Conservation (phyloP, 345 rosid species). For the Mangifera indica region DNA sequence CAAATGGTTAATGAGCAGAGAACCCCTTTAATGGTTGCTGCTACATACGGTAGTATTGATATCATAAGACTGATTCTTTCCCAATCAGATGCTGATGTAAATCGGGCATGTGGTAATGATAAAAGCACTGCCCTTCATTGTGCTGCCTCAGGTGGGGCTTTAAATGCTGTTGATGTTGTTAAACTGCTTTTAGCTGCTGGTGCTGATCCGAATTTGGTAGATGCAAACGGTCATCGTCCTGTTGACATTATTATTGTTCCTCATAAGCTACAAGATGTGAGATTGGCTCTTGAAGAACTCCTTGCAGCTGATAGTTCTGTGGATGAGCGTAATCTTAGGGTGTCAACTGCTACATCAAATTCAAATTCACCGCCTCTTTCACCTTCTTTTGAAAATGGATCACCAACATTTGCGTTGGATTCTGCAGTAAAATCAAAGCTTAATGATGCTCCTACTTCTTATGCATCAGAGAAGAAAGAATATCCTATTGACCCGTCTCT, state of each 20-base stretch:
- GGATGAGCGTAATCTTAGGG: slow-evolving; percentile 43
- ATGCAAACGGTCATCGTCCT: slow-evolving; percentile 65
- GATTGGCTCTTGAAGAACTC: slow-evolving; percentile 62
- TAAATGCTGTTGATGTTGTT: slow-evolving; percentile 70
- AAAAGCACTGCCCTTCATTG: slow-evolving; percentile 87
- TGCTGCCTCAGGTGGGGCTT: slow-evolving; percentile 90
- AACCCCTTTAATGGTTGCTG: slow-evolving; percentile 93
- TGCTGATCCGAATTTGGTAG: slow-evolving; percentile 61
- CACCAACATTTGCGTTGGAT: slow-evolving; percentile 43
- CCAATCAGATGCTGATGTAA: slow-evolving; percentile 69
- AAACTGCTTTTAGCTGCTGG: slow-evolving; percentile 79
- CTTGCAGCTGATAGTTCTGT: slow-evolving; percentile 56
- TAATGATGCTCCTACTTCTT: slow-evolving; percentile 28
- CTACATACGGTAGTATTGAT: slow-evolving; percentile 81
- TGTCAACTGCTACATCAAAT: slow-evolving; percentile 38
- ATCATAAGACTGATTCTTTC: slow-evolving; percentile 70
- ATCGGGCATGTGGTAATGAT: slow-evolving; percentile 61
- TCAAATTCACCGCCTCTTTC: slow-evolving; percentile 58
- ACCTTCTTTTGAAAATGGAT: slow-evolving; percentile 60
- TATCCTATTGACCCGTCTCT: slow-evolving; percentile 92
- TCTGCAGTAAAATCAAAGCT: slow-evolving; percentile 51
- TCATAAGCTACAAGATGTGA: slow-evolving; percentile 59
- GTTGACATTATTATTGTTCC: slow-evolving; percentile 81
- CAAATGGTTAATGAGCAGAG: slow-evolving; percentile 77
- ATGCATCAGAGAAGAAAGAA: slow-evolving; percentile 67